Percentiles rank a stretch among this genome's conserved stretches.
Conservation (phyloP, 805 yeast species). For the Myxozyma melibiosi region DNA sequence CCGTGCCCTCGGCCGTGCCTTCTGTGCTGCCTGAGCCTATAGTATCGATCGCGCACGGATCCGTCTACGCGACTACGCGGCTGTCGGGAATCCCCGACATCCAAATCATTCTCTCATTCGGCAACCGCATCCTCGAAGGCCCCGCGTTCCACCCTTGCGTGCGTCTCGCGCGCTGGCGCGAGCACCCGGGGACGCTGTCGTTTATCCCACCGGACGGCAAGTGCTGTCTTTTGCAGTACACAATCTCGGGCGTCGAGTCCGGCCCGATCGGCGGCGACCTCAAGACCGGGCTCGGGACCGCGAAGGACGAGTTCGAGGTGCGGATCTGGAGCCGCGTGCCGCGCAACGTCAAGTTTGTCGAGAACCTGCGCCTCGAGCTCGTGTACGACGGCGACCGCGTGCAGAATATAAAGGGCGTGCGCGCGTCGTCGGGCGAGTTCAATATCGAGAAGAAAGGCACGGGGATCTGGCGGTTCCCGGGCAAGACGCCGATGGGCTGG, state of each 20-base stretch:
- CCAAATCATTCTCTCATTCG: constrained; percentile 52
- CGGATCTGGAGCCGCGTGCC: constrained; percentile 52
- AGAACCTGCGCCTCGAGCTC: constrained; percentile 51
- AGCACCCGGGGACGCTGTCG: constrained; percentile 52
- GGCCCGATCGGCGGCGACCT: constrained; percentile 62
- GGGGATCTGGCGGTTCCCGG: constrained; percentile 72
- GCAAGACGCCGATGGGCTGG: constrained; percentile 61
- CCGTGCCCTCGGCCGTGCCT: constrained; percentile 25
- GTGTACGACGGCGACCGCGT: constrained; percentile 40
- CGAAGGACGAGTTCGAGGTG: constrained; percentile 64
- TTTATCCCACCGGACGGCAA: constrained; percentile 91
- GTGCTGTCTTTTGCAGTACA: constrained; percentile 39
- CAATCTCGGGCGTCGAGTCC: constrained; percentile 51
- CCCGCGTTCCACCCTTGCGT: constrained; percentile 77
- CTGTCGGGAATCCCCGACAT: constrained; percentile 79
- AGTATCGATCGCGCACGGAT: constrained; percentile 56
- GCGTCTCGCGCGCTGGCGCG: constrained; percentile 54
- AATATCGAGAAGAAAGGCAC: constrained; percentile 53
- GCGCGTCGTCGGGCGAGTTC: constrained; percentile 80
- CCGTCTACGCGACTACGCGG: constrained; percentile 62
- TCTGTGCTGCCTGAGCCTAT: constrained; percentile 36
- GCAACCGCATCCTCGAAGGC: constrained; percentile 24
- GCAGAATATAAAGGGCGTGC: constrained; percentile 52
- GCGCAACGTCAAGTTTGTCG: constrained; percentile 51
- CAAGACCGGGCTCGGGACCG: constrained; percentile 54